Percentiles rank a stretch among this genome's conserved stretches.
Evolutionary conservation across 75 land plant genomes (phyloP).

Genomic region (Pinus taeda): DNA sequence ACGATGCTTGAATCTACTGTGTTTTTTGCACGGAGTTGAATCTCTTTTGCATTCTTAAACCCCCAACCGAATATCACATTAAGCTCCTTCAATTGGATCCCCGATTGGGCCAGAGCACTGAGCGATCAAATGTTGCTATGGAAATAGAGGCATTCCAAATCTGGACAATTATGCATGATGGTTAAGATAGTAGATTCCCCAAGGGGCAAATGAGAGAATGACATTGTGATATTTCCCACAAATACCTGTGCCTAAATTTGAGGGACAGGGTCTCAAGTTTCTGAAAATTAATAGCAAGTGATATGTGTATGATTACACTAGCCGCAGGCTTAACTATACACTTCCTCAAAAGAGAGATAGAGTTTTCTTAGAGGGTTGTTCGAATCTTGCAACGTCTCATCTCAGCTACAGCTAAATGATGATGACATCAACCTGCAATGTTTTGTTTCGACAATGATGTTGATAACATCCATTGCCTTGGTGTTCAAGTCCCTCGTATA

Average conservation of each 20-base stretch:
- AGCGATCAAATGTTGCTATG: slow-evolving; percentile 22
- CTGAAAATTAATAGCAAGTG: slow-evolving; percentile 13
- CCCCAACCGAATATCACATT: slow-evolving; percentile 21
- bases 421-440: too few relatives aligned
- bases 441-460: too few relatives aligned
- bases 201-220: slow-evolving; percentile 15
- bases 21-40: too few relatives aligned
- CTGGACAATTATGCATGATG: slow-evolving; percentile 15
- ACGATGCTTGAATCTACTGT: too few relatives aligned
- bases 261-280: slow-evolving; percentile 14
- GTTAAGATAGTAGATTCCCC: slow-evolving; percentile 14
- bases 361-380: too few relatives aligned
- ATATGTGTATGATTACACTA: background rate
- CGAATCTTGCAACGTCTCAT: too few relatives aligned
- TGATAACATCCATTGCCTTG: too few relatives aligned
- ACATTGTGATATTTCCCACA: slow-evolving; percentile 14
- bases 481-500: too few relatives aligned
- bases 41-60: too few relatives aligned
- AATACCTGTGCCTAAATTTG: slow-evolving; percentile 21
- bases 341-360: too few relatives aligned
- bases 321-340: too few relatives aligned
- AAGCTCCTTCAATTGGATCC: slow-evolving; percentile 20
- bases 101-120: slow-evolving; percentile 19
- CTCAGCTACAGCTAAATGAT: too few relatives aligned
- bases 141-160: slow-evolving; percentile 20